Evolutionary conservation across 2,329 filamentous ascomycete genomes (phyloP).

Genomic region (Elsinoe necatrix): DNA sequence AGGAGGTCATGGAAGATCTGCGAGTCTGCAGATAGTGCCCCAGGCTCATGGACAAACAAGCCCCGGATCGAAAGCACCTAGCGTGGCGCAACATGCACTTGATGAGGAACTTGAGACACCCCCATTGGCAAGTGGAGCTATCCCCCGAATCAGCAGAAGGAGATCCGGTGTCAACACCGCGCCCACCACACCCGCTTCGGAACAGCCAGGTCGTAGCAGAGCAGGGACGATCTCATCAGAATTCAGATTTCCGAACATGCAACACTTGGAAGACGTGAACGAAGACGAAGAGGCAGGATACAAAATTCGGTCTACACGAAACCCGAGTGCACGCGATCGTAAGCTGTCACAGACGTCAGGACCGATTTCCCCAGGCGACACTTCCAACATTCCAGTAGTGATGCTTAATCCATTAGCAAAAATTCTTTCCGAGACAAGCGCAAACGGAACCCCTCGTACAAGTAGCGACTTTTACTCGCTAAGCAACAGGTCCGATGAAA

Average conservation of each 20-base stretch:
- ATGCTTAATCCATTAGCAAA: conserved; percentile 49
- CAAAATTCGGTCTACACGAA: not conserved
- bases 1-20: conserved; percentile 65
- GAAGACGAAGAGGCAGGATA: not conserved
- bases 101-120: conserved; percentile 34
- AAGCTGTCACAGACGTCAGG: conserved; percentile 1
- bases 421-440: conserved; percentile 69
- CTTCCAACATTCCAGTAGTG: not conserved
- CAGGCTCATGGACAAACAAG: conserved; percentile 10
- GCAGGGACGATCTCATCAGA: conserved; percentile 2
- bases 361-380: conserved; percentile 1
- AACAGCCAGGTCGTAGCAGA: conserved; percentile 3
- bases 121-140: conserved; percentile 20
- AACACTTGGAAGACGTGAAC: not conserved
- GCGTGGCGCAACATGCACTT: conserved; percentile 34
- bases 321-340: not conserved
- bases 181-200: conserved; percentile 17
- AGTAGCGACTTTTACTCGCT: conserved; percentile 92
- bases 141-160: conserved; percentile 24
- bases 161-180: conserved; percentile 22
- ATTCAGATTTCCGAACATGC: not conserved
- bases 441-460: conserved; percentile 71
- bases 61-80: not conserved
- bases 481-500: conserved; percentile 93
- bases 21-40: conserved; percentile 66